Evolutionary conservation across 1,284 basidiomycete species (phyloP), one percentile per base, ranked within the genome.

Genomic region (Cutaneotrichosporon dermatis): DNA sequence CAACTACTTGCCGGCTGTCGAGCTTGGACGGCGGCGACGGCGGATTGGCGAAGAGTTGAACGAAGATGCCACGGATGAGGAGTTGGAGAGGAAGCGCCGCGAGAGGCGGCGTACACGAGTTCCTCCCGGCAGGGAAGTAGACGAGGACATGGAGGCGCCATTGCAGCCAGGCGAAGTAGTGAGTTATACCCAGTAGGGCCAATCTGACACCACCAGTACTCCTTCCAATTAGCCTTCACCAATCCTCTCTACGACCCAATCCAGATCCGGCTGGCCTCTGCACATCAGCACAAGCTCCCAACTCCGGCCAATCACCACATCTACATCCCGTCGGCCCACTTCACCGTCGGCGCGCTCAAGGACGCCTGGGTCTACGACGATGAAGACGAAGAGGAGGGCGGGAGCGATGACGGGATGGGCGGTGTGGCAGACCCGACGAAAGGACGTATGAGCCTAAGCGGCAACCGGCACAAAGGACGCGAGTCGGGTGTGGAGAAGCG

Each of bases 161-260:
- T 57, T 76, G 48, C 45, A 33, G n/a, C 51, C 66, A 5, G 74
- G 74, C 7, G 67, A 70, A 33, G 65, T 68, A 9, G 70, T 71
- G 54, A 61, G 71, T 66, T 35, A 6, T 11, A 12, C 25, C 33
- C 4, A 25, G 11, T 12, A 3, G 6, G 39, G 6, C 33, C 12
- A 35, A 36, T 15, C 54, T 60, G 37, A 59, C 43, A 33, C 39
- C 6, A 9, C n/a, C 63, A 76, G 39, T 96, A 93, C 75, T 82
- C 86, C 0, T 97, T 92, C 78, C 90, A 93, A 59, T 82, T 98
- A 25, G 86, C 89, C 1, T 82, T 97, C 69, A 92, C 88, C 37
- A 98, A 97, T 76, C 94, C 94, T 3, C 80, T 97, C 15, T 95
- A 94, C 69, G 94, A 97, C 71, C 88, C 90, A 0, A 96, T 96